Percentiles rank a stretch among this genome's conserved stretches.
phyloP scores from a whole-genome alignment of 805 yeast species.

The Kregervanrija pseudodelftensis region DNA sequence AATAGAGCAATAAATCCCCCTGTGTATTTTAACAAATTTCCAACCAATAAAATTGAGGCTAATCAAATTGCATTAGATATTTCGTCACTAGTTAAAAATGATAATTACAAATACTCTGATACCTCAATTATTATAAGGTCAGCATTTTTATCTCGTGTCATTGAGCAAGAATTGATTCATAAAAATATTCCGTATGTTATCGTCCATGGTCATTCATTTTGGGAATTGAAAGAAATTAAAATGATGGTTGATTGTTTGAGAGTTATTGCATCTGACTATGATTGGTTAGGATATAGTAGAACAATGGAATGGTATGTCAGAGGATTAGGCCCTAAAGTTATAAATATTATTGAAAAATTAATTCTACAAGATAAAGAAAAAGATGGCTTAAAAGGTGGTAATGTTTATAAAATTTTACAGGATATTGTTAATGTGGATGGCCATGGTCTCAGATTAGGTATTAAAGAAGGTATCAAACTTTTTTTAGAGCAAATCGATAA shows the following conservation, averaged over 20 bases:
- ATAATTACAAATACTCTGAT: conserved; percentile 45
- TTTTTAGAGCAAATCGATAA: conserved; percentile 25
- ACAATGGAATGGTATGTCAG: conserved; percentile 54
- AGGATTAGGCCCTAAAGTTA: conserved; percentile 58
- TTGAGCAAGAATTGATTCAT: conserved; percentile 58
- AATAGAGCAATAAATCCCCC: conserved; percentile 36
- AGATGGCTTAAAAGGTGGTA: conserved; percentile 4
- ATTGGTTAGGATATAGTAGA: conserved; percentile 51
- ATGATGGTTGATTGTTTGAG: conserved; percentile 59
- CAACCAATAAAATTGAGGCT: conserved; percentile 47
- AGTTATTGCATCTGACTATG: conserved; percentile 50
- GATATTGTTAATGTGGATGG: conserved; percentile 9
- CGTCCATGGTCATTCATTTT: conserved; percentile 69
- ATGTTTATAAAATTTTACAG: conserved; percentile 8
- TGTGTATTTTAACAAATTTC: conserved; percentile 38
- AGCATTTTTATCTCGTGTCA: conserved; percentile 47
- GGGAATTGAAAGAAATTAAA: conserved; percentile 68
- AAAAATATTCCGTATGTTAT: conserved; percentile 57
- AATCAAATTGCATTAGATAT: conserved; percentile 52
- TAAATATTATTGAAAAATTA: conserved; percentile 14
- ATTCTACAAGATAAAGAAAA: conserved; percentile 5
- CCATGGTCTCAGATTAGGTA: conserved; percentile 11
- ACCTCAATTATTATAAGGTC: conserved; percentile 69
- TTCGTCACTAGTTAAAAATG: conserved; percentile 33
- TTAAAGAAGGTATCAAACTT: conserved; percentile 17